Base-by-base conservation (phyloP, 2,329 filamentous ascomycete species). In the Penicillium sp. region DNA sequence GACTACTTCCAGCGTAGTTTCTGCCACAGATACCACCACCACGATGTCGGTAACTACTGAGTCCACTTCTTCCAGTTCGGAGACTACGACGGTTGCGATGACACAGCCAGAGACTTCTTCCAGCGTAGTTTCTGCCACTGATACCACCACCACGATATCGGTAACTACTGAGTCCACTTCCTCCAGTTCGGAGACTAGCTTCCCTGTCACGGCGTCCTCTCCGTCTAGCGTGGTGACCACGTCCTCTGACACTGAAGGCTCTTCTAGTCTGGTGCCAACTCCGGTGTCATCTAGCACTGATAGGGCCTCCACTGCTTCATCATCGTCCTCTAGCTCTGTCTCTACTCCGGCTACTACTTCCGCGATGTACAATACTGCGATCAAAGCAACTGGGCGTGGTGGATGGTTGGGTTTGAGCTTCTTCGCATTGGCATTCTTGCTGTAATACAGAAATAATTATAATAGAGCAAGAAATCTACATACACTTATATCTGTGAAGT, bases 1-100 rank as follows among this genome's bases (percentile, higher is more conserved):
- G 48, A 54, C 45, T 54, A 58, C 49, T 33, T 29, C 54, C 2
- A 55, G 39, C 21, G 29, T 29, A 3, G 22, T 33, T 26, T 48
- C 57, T 37, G 47, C 47, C 21, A 55, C 44, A 27, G 44, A 52
- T 22, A 37, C 49, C 16, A 29, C 13, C 35, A 24, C 37, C 37
- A 42, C n/a, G 37, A 13, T 42, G 19, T 42, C 19, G 19, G 37
- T 22, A 21, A 21, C 37, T 29, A 26, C 51, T n/a, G 31, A 46
- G 16, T 22, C 50, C n/a, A 52, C 50, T 45, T 35, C 50, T 4
- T 39, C 42, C 7, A 19, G 27, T 24, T n/a, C 16, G 19, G 33
- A 35, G 21, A 26, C 49, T 51, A 51, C n/a, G n/a, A n/a, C n/a
- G n/a, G n/a, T n/a, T n/a, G n/a, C n/a, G n/a, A n/a, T n/a, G n/a